Evolutionary conservation across 1,284 basidiomycete genomes (phyloP).

Genomic region (Phlebopus sp.): DNA sequence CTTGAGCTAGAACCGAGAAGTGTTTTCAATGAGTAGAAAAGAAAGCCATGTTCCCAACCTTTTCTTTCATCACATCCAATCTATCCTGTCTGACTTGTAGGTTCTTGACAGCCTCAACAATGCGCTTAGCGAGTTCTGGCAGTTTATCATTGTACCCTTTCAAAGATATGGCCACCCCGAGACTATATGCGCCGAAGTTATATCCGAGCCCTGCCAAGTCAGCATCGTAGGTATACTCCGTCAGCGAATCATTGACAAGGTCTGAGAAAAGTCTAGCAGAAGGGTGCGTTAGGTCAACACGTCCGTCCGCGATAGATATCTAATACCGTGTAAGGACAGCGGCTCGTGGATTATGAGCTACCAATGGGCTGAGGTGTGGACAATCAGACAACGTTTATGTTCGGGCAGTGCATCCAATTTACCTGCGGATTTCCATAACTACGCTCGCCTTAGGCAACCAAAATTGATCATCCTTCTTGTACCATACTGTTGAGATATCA

Average conservation of each 20-base stretch:
- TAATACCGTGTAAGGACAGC: slow-evolving; percentile 62
- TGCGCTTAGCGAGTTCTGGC: slow-evolving; percentile 69
- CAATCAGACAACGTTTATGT: slow-evolving; percentile 7
- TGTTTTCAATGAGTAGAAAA: slow-evolving; percentile 4
- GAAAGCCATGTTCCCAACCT: slow-evolving; percentile 46
- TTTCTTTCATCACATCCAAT: slow-evolving; percentile 84
- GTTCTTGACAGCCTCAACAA: slow-evolving; percentile 71
- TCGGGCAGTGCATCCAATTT: slow-evolving; percentile 8
- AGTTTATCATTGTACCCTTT: slow-evolving; percentile 97
- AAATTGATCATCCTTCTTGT: slow-evolving; percentile 95
- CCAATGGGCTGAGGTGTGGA: slow-evolving; percentile 43
- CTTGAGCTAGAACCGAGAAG: slow-evolving; percentile 47
- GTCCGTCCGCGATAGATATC: background rate
- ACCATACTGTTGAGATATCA: slow-evolving; percentile 76
- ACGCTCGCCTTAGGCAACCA: slow-evolving; percentile 87
- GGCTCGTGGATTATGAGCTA: slow-evolving; percentile 54
- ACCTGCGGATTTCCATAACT: slow-evolving; percentile 74
- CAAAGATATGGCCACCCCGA: slow-evolving; percentile 70
- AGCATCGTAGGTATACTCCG: slow-evolving; percentile 92
- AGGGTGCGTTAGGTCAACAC: background rate
- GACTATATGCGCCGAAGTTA: slow-evolving; percentile 62
- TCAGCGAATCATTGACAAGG: slow-evolving; percentile 85
- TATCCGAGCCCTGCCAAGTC: slow-evolving; percentile 89
- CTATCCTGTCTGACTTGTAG: slow-evolving; percentile 72
- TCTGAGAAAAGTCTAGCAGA: slow-evolving; percentile 74